phyloP scores from a whole-genome alignment of 352 stramenopile species.

The Hyaloperonospora arabidopsidis region DNA sequence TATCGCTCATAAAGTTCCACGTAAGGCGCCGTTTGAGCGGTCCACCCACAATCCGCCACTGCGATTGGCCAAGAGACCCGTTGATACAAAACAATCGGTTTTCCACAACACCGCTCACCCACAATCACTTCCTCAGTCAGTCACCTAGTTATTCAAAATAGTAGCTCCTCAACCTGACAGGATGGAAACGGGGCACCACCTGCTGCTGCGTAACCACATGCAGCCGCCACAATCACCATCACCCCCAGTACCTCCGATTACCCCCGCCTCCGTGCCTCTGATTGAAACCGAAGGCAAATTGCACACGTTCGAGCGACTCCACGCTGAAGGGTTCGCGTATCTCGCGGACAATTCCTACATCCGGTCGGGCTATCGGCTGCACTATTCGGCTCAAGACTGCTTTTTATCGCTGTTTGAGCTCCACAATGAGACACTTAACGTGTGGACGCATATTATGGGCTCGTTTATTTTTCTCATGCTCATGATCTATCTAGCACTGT shows the following conservation, averaged over 20 bases:
- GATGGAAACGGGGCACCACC: constrained; percentile 35
- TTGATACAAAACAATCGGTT: too few relatives aligned
- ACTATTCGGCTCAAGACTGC: constrained; percentile 76
- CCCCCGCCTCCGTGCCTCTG: background rate
- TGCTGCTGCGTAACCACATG: constrained; percentile 32
- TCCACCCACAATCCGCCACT: too few relatives aligned
- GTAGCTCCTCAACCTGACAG: too few relatives aligned
- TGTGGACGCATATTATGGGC: constrained; percentile 83
- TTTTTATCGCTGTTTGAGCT: constrained; percentile 78
- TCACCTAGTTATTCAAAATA: too few relatives aligned
- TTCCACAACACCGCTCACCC: too few relatives aligned
- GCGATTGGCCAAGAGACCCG: too few relatives aligned
- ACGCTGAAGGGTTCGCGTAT: constrained; percentile 73
- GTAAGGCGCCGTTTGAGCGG: too few relatives aligned
- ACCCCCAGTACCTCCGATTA: background rate
- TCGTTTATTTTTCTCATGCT: constrained; percentile 79
- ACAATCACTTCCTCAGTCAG: too few relatives aligned
- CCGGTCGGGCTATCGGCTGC: constrained; percentile 70
- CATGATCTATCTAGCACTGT: constrained; percentile 67
- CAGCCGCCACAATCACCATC: constrained; percentile 12
- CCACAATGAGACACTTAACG: constrained; percentile 86
- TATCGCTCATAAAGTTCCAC: too few relatives aligned
- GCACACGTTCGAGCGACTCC: constrained; percentile 69
- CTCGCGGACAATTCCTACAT: constrained; percentile 85
- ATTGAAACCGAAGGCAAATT: constrained; percentile 22